Evolutionary conservation across 2,329 filamentous ascomycete genomes (phyloP), one percentile per base, ranked within the genome.

Genomic region (Botrytis deweyae): DNA sequence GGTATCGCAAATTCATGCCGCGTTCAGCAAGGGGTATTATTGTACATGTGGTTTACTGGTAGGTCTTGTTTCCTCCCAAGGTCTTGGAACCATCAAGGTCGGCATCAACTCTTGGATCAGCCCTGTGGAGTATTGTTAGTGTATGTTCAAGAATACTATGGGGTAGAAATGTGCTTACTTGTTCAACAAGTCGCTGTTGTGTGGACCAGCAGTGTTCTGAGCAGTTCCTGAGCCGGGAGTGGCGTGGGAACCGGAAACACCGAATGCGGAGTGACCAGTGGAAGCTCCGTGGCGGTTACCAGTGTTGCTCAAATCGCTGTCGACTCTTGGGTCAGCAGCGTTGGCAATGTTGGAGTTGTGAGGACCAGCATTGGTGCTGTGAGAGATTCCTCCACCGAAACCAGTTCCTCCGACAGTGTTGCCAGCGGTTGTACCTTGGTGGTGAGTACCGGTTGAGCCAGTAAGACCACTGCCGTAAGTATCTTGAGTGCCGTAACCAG

Each of bases 61-160:
- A 83, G 25, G 85, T 86, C 80, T 87, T 88, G 81, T 89, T 84
- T 66, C 86, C 84, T 46, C 88, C 88, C 9, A 86, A 33, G 0
- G 88, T 89, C 82, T 85, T 85, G 79, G 83, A 85, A 65, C 86
- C 85, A 79, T 89, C 87, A 3, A 86, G 84, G 76, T 89, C 83
- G 18, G 85, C 86, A 80, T 89, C 88, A 65, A 90, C 86, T 25
- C 78, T 70, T 4, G 87, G 87, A 72, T 89, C 87, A 7, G 82
- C 64, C 82, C 86, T 71, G 84, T 77, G 77, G 87, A 4, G 3
- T 29, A 33, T 55, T 63, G 55, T 73, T 61, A 76, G 67, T 12
- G 38, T 38, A 20, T 65, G 29, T 18, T 63, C 10, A 18, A 25
- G 4, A 16, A 42, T 7, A 18, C 4, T n/a, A 10, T 62, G 4